Evolutionary conservation across 768 basidiomycete genomes (phyloP).

Genomic region (Glaciozyma martinii): DNA sequence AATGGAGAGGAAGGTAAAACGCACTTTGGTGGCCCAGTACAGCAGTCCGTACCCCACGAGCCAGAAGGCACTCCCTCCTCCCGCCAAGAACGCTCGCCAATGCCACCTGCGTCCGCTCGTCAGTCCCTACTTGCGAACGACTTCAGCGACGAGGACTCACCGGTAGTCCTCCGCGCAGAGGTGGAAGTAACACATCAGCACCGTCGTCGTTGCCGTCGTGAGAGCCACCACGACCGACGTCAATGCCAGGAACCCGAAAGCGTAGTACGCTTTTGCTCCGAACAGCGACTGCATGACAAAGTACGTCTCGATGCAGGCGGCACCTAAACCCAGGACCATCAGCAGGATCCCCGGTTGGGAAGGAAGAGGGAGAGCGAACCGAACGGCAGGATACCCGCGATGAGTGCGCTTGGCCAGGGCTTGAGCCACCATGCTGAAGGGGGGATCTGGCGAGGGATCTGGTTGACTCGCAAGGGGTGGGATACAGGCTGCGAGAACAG

Average conservation of each 20-base stretch:
- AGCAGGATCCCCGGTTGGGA: not conserved
- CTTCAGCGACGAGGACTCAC: constrained; percentile 40
- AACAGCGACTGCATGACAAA: constrained; percentile 86
- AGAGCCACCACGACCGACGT: constrained; percentile 79
- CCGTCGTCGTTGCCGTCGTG: constrained; percentile 49
- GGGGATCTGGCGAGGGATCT: constrained; percentile 93
- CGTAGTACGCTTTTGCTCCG: constrained; percentile 81
- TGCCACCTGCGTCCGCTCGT: constrained; percentile 60
- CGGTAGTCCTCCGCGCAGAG: constrained; percentile 92
- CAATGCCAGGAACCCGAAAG: constrained; percentile 87
- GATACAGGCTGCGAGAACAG: constrained; percentile 49
- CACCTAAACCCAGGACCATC: constrained; percentile 47
- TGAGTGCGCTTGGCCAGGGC: constrained; percentile 44
- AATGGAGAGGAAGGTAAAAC: constrained; percentile 13
- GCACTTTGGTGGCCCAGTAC: constrained; percentile 4
- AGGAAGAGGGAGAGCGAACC: constrained; percentile 39
- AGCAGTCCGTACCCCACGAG: constrained; percentile 63
- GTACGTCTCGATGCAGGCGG: constrained; percentile 90
- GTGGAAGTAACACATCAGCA: constrained; percentile 54
- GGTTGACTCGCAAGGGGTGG: constrained; percentile 83
- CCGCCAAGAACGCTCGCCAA: constrained; percentile 86
- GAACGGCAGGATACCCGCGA: constrained; percentile 88
- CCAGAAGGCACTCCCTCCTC: constrained; percentile 90
- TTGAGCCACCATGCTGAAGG: constrained; percentile 48
- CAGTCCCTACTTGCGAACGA: not conserved